Evolutionary conservation across 202 grass and related monocot species (phyloP), one percentile per base, ranked within the genome.

Genomic region (Saccharum hybrid): DNA sequence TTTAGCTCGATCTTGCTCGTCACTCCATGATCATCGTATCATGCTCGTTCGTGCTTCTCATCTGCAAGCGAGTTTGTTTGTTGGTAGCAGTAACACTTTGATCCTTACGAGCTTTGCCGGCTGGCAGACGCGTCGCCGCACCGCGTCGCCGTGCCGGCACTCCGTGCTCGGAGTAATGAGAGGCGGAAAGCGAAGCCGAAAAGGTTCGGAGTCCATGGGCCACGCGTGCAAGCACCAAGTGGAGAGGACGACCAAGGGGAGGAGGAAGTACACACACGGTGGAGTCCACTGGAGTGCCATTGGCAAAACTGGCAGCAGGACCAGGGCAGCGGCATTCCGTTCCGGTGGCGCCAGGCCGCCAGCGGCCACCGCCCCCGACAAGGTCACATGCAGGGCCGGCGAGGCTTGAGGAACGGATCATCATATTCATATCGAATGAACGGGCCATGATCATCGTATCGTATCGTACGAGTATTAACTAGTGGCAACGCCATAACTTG

Each of bases 361-460:
- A 31, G 48, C 57, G 51, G 54, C 19, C 56, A 22, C 57, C 57
- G 57, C 3, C 30, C 6, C 63, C 31, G 48, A 68, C 63, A 68
- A 30, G 1, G 48, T 41, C 76, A 80, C 75, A 78, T 72, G 75
- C 6, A 10, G 3, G n/a, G 54, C 54, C 54, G 8, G 54, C 54
- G 54, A 54, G 49, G 43, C 11, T 11, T 11, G 40, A 43, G 41
- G 43, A 13, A 46, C 43, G 10, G 43, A 46, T 13, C 43, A 13
- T 13, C 10, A 0, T 43, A 43, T 45, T 45, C 43, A 4, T 46
- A 46, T 46, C 3, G 46, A 3, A 59, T 2, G 54, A 59, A 23
- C 57, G 21, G 2, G 2, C 57, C 3, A 9, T 22, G 56, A 60
- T 60, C n/a, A 56, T 8, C 52, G 51, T 54, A 23, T 60, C 57